Base-by-base conservation (phyloP, 805 yeast genomes). In the Ogataea pini region DNA sequence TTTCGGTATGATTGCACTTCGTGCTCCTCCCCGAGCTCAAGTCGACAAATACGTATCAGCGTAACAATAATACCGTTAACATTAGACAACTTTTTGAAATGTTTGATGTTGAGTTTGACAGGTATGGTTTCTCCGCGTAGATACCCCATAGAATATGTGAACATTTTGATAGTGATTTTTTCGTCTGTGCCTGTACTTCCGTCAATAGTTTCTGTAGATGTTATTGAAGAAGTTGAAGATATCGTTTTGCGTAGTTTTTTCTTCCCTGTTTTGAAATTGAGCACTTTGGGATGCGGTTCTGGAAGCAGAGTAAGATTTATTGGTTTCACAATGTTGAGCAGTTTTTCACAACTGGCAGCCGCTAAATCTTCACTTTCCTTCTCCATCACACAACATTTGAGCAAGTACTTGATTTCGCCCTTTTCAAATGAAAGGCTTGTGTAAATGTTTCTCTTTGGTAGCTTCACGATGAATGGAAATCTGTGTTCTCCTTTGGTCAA, bases 401-500 rank as follows among this genome's bases (percentile, higher is more conserved):
- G 69, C 27, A 69, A 67, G 64, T 90, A 90, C 3, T 77, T 65
- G 13, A 90, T 87, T 16, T 88, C 78, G n/a, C 97, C 97, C 58
- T 83, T 82, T 56, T 91, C 96, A 58, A 90, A 90, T 54, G 82
- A 83, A 20, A 90, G 77, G 43, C 89, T 82, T 18, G 94, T 86
- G 64, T 75, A 84, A 3, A 88, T 76, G 54, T 86, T 78, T 54
- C 79, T 81, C 56, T 76, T 77, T 1, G 97, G 96, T n/a, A 90
- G 73, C 56, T 80, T 84, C 36, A 90, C 86, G 41, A 85, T 79
- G 61, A 90, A 91, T 17, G 96, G 96, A 62, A 91, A 90, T 29
- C 88, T 70, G 66, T 90, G 97, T 61, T 87, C 92, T 36, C 97
- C 97, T 59, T 82, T 80, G 16, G 81, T 77, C n/a, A 86, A 63